Percentiles rank a stretch among this genome's conserved stretches.
phyloP scores from a whole-genome alignment of 225 moss, liverwort and hornwort genomes.

The Rhytidiadelphus loreus region DNA sequence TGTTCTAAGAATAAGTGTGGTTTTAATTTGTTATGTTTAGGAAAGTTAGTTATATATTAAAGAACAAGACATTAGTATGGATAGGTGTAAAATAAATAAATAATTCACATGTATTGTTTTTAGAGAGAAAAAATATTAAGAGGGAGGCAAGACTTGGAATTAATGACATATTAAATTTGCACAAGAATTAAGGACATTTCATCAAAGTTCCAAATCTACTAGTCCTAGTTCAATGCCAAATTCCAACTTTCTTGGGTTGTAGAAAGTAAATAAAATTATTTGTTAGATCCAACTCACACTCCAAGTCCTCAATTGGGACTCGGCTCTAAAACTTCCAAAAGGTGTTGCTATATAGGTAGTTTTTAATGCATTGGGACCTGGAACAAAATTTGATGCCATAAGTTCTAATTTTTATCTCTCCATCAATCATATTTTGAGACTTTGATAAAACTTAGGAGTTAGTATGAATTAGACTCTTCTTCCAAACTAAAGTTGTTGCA shows the following conservation, averaged over 20 bases:
- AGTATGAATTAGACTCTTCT: no score
- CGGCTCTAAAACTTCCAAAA: accelerated
- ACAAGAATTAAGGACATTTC: not conserved
- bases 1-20: not conserved
- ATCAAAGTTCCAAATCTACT: not conserved
- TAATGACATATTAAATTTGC: not conserved
- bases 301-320: accelerated
- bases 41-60: not conserved
- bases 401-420: not conserved
- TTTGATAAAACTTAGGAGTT: not conserved
- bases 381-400: no score
- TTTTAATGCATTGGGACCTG: not conserved
- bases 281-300: not conserved
- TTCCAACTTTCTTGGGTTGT: not conserved
- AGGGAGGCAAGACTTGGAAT: not conserved
- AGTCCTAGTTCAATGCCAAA: not conserved
- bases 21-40: not conserved
- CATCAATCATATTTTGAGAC: not conserved
- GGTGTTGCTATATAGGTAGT: not conserved
- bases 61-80: not conserved
- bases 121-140: not conserved
- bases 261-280: not conserved
- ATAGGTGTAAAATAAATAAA: not conserved
- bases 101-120: accelerated
- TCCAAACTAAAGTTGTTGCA: not conserved